These are phyloP conservation scores for Chrysanthemum lavandulifolium DNA, from an alignment of 129 eudicot species.

Conservation along the genomic window DNA sequence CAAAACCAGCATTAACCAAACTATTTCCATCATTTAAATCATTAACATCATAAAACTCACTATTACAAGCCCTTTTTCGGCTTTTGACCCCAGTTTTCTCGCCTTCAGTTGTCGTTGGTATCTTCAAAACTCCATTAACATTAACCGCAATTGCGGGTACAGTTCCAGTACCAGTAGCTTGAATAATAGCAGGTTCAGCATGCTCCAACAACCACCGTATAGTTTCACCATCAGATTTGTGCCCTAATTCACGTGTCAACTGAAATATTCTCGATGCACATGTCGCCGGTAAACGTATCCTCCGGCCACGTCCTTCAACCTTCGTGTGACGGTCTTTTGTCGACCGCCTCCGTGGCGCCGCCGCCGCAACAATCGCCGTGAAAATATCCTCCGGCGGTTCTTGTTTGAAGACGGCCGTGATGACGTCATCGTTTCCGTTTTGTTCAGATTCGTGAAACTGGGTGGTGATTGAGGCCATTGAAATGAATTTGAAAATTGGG, in stretches of 20 bases:
- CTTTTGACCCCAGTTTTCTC: conserved; percentile 28
- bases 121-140: conserved; percentile 75
- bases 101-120: conserved; percentile 49
- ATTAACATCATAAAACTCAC: conserved; percentile 60
- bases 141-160: conserved; percentile 89
- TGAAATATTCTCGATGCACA: conserved; percentile 88
- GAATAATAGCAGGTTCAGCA: conserved; percentile 81
- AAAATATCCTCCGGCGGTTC: conserved; percentile 46
- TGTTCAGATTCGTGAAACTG: too few relatives aligned
- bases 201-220: conserved; percentile 81
- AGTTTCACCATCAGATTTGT: conserved; percentile 83
- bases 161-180: conserved; percentile 91
- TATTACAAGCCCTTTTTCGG: conserved; percentile 52
- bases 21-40: conserved; percentile 2
- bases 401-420: conserved; percentile 32
- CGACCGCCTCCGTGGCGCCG: conserved; percentile 44
- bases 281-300: conserved; percentile 89
- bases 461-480: neutral
- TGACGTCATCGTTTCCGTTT: conserved; percentile 9
- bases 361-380: conserved; percentile 21
- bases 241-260: conserved; percentile 76
- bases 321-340: conserved; percentile 85
- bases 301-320: conserved; percentile 92
- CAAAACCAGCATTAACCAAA: conserved; percentile 44
- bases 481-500: neutral